A percentile compares a stretch with the other conserved stretches of the same genome.
Conservation (phyloP, 345 rosid species). For the Citrus hindsii region DNA sequence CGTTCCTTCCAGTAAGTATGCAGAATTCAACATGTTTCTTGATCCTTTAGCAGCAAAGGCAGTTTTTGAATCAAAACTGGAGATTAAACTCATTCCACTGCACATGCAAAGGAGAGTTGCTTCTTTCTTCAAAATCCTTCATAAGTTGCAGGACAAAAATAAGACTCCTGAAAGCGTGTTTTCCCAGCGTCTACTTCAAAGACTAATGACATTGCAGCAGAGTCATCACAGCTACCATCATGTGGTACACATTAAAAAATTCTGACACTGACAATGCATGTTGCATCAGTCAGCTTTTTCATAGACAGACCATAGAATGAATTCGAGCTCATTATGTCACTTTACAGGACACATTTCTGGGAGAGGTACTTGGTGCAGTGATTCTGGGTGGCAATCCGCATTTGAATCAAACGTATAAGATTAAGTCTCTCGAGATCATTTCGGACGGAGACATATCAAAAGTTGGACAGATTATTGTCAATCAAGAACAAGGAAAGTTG, state of each 20-base stretch:
- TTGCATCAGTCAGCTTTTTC: not conserved
- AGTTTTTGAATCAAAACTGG: constrained; percentile 56
- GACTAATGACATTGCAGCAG: constrained; percentile 42
- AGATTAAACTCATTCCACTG: constrained; percentile 75
- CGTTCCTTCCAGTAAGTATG: constrained; percentile 39
- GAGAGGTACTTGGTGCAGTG: constrained; percentile 78
- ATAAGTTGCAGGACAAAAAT: constrained; percentile 14
- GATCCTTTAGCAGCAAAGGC: constrained; percentile 81
- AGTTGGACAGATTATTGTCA: constrained; percentile 49
- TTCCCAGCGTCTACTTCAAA: constrained; percentile 44
- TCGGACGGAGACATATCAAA: constrained; percentile 54
- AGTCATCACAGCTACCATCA: constrained; percentile 56
- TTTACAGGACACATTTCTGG: constrained; percentile 67
- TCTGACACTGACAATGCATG: not conserved
- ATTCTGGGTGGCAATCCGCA: constrained; percentile 37
- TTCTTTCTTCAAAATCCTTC: constrained; percentile 35
- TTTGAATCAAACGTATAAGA: constrained; percentile 37
- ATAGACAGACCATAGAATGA: not conserved
- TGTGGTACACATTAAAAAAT: constrained; percentile 29
- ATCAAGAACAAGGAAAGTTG: constrained; percentile 39
- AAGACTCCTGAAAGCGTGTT: constrained; percentile 62
- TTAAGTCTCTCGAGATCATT: constrained; percentile 39
- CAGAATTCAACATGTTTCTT: constrained; percentile 88
- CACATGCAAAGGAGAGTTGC: constrained; percentile 44
- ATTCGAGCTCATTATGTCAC: not conserved